A percentile compares a stretch with the other conserved stretches of the same genome.
Conservation (phyloP, 495 filamentous ascomycete species). For the Aspergillus homomorphus region DNA sequence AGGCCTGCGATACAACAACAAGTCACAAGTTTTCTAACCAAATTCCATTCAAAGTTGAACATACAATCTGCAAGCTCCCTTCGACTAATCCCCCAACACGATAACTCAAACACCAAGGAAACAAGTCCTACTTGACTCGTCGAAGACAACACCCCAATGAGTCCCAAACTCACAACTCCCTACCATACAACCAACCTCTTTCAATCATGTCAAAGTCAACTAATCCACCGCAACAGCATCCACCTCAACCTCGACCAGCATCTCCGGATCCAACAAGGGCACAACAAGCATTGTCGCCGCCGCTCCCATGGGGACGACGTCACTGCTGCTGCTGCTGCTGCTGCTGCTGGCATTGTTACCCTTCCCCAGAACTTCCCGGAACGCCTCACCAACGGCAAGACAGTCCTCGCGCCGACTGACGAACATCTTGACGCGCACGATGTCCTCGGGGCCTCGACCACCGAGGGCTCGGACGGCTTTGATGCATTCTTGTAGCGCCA, state of each 20-base stretch:
- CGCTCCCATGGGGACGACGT: conserved; percentile 25
- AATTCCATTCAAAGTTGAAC: too few species aligned
- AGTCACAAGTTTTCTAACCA: background rate
- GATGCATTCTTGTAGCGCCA: conserved; percentile 39
- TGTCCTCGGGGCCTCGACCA: conserved; percentile 34
- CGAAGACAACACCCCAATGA: too few species aligned
- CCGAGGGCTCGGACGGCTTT: conserved; percentile 41
- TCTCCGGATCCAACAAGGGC: conserved; percentile 41
- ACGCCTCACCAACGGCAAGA: conserved; percentile 31
- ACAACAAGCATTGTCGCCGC: conserved; percentile 46
- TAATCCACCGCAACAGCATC: conserved; percentile 37
- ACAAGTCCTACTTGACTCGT: too few species aligned
- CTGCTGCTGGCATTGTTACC: conserved; percentile 15
- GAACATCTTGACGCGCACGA: conserved; percentile 43
- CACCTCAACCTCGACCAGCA: conserved; percentile 47
- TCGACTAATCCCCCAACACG: too few species aligned
- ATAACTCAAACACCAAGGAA: background rate
- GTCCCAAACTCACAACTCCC: too few species aligned
- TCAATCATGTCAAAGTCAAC: background rate
- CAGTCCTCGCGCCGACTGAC: conserved; percentile 37
- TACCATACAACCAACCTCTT: too few species aligned
- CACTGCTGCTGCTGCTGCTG: background rate
- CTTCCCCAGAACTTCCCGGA: conserved; percentile 34
- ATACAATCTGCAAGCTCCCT: too few species aligned
- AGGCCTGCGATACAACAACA: conserved; percentile 15